Conservation (phyloP, 1,284 basidiomycete genomes). For the Ceratobasidium sp. region DNA sequence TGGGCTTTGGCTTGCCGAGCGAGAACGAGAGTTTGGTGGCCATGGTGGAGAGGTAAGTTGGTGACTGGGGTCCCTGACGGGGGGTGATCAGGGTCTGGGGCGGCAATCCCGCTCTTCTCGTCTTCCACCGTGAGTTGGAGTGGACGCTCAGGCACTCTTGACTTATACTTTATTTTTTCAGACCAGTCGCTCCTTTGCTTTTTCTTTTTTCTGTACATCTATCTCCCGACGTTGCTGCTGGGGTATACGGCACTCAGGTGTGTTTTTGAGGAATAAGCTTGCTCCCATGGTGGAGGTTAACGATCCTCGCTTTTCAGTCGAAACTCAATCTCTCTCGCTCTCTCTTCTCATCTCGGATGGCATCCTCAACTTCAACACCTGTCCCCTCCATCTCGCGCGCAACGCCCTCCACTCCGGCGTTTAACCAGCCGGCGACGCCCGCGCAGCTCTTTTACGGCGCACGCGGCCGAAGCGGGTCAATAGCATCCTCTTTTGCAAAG, state of each 20-base stretch:
- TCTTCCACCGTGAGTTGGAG: constrained; percentile 39
- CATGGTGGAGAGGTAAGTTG: not conserved
- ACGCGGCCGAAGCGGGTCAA: constrained; percentile 35
- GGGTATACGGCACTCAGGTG: constrained; percentile 13
- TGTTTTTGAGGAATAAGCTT: not conserved
- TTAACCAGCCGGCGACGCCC: constrained; percentile 11
- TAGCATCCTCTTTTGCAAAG: constrained; percentile 38
- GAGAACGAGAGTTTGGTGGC: constrained; percentile 41
- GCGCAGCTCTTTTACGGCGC: constrained; percentile 41
- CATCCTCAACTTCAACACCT: constrained; percentile 24
- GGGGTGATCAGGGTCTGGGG: constrained; percentile 37
- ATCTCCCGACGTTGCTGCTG: constrained; percentile 7
- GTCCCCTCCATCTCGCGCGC: constrained; percentile 14
- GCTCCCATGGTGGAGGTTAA: not conserved
- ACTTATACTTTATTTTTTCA: not conserved
- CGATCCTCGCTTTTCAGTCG: no score
- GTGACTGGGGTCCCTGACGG: constrained; percentile 11
- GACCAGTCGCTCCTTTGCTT: constrained; percentile 12
- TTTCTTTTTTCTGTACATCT: constrained; percentile 18
- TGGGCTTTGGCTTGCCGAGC: constrained; percentile 36
- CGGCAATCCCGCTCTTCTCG: not conserved
- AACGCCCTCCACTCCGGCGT: not conserved
- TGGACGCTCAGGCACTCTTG: not conserved
- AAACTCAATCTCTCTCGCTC: constrained; percentile 1
- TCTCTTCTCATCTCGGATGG: constrained; percentile 15